These are phyloP conservation scores for Tritrichomonas foetus DNA, from an alignment of 208 protist genomes.

Conservation along the genomic window DNA sequence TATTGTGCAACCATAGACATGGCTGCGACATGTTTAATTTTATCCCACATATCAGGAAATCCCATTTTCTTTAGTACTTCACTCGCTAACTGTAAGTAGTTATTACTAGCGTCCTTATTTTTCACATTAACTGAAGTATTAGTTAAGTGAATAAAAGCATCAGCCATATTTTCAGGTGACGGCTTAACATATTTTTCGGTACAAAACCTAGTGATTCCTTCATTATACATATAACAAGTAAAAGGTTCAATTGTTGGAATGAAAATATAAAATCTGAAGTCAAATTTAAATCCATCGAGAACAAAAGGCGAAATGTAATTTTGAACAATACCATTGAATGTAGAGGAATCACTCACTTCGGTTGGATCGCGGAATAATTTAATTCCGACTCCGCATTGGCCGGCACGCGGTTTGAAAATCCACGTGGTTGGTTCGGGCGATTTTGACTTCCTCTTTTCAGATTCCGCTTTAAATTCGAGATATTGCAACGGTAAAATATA, in stretches of 20 bases:
- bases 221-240: conserved; percentile 44
- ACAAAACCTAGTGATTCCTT: conserved; percentile 44
- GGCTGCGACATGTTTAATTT: not conserved
- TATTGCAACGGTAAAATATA: not conserved
- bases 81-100: not conserved
- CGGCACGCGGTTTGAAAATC: not conserved
- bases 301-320: conserved; percentile 49
- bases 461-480: not conserved
- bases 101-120: no score
- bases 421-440: not conserved
- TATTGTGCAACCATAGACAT: not conserved
- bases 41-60: not conserved
- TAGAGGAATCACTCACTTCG: not conserved
- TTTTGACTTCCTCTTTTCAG: not conserved
- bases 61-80: not conserved
- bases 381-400: not conserved
- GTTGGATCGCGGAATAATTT: not conserved
- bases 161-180: not conserved
- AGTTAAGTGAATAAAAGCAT: conserved; percentile 40
- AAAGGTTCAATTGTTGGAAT: conserved; percentile 46
- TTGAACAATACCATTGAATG: conserved; percentile 38
- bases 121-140: conserved; percentile 35
- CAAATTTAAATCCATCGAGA: conserved; percentile 53
- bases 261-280: conserved; percentile 53
- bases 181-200: conserved; percentile 39